Evolutionary conservation across 2,329 filamentous ascomycete species (phyloP), one percentile per base, ranked within the genome.

Genomic region (Colletotrichum australisinense): DNA sequence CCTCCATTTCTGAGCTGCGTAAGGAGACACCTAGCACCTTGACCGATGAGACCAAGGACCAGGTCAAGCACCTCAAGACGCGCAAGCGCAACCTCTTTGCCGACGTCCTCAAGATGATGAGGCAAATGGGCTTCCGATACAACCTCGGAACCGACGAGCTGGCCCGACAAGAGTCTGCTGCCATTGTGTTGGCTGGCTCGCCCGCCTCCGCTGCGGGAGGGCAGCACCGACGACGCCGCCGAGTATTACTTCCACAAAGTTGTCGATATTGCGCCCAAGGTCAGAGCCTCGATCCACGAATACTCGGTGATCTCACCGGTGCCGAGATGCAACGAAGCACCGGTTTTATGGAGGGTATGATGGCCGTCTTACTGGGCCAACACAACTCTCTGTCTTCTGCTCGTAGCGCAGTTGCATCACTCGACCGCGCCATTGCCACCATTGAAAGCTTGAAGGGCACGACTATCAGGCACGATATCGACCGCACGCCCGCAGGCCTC

Each of bases 51-150:
- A 98, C 97, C 81, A 96, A 95, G 80, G 89, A 92, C 12, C 82
- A 89, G 19, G 91, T 98, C 74, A 95, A 97, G 82, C 94, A 98
- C 81, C 90, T 98, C 76, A 98, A 98, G 86, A 92, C 91, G 3
- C 90, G 94, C 78, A 99, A 99, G 84, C 91, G 95, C 56, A 95
- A 95, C 77, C 88, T 98, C 16, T 97, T 97, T 78, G 94, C 95
- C 1, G 96, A 98, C 77, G 95, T 94, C 0, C 85, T 99, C 75
- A 95, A 94, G 78, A 90, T 92, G 26, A 85, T 98, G 32, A 91
- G 95, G 46, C 90, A 93, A 70, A 98, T 99, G 96, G 97, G 97
- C 4, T 90, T 99, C 77, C 93, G 93, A 77, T 91, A 92, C 65
- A 98, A 98, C 79, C 86, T 97, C 19, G 91, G 93, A 76, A 92